Percentiles rank a stretch among this genome's conserved stretches.
These are phyloP conservation scores for Martensiomyces pterosporus DNA, from an alignment of 192 early-diverging fungal genomes.

Conservation along the genomic window DNA sequence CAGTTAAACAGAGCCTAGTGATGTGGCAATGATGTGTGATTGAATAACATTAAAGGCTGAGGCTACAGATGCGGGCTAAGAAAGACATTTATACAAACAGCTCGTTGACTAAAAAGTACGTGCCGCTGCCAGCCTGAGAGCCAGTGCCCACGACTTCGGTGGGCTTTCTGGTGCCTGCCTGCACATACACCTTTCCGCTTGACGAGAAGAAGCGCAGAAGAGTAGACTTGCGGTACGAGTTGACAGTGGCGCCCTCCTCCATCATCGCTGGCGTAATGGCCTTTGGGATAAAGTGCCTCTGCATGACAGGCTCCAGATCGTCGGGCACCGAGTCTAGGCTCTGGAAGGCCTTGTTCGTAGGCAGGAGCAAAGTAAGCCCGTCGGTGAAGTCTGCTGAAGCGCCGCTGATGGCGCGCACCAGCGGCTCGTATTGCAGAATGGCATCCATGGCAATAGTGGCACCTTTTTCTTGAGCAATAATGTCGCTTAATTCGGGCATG, in stretches of 20 bases:
- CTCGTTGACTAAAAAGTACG: conserved; percentile 31
- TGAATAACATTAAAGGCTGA: too few relatives aligned
- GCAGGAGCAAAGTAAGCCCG: conserved; percentile 41
- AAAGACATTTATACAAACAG: conserved; percentile 20
- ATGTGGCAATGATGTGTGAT: too few relatives aligned
- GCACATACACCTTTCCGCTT: conserved; percentile 22
- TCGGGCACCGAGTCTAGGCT: conserved; percentile 21
- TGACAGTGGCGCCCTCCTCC: conserved; percentile 19
- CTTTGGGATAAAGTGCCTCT: conserved; percentile 41
- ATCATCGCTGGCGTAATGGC: conserved; percentile 21
- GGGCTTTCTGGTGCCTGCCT: conserved; percentile 26
- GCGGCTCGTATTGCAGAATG: conserved; percentile 35
- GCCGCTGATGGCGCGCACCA: conserved; percentile 44
- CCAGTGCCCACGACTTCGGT: conserved; percentile 27
- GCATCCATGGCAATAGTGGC: conserved; percentile 42
- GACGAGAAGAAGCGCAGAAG: conserved; percentile 24
- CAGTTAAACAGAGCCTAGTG: too few relatives aligned
- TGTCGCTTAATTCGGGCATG: conserved; percentile 35
- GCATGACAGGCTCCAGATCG: conserved; percentile 35
- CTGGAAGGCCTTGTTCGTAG: conserved; percentile 45
- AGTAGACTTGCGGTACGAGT: conserved; percentile 20
- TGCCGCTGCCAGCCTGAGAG: conserved; percentile 24
- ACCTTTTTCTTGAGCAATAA: conserved; percentile 34
- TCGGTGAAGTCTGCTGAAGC: conserved; percentile 34
- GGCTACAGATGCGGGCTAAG: not conserved